phyloP scores from a whole-genome alignment of 805 yeast species.

The Saturnispora mendoncae region DNA sequence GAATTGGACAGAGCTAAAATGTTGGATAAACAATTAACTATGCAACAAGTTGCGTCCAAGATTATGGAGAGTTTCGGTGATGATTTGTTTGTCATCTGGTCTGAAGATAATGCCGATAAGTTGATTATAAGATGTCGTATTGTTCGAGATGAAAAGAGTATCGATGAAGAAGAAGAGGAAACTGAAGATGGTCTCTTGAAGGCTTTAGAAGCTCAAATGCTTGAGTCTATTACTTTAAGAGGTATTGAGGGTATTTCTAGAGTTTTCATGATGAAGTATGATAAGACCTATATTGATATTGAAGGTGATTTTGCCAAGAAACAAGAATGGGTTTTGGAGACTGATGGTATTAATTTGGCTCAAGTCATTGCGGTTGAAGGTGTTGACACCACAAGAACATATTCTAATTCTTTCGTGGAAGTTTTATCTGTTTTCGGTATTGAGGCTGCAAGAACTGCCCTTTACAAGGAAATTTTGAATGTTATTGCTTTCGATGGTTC shows the following conservation, averaged over 20 bases:
- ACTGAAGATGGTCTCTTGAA: slow-evolving; percentile 96
- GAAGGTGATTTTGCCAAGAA: slow-evolving; percentile 83
- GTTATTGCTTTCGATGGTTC: slow-evolving; percentile 99
- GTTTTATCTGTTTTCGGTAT: slow-evolving; percentile 92
- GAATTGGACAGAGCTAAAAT: slow-evolving; percentile 97
- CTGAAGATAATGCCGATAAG: slow-evolving; percentile 97
- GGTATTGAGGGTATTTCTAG: slow-evolving; percentile 93
- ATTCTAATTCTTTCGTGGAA: slow-evolving; percentile 95
- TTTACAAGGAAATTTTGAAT: slow-evolving; percentile 88
- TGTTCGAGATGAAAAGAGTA: slow-evolving; percentile 86
- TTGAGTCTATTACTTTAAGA: slow-evolving; percentile 86
- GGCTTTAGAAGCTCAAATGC: slow-evolving; percentile 92
- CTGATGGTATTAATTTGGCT: slow-evolving; percentile 94
- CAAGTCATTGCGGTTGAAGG: slow-evolving; percentile 95
- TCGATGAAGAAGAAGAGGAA: slow-evolving; percentile 89
- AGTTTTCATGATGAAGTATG: slow-evolving; percentile 84
- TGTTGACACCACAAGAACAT: slow-evolving; percentile 82
- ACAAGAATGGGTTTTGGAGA: slow-evolving; percentile 97
- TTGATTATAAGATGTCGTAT: slow-evolving; percentile 97
- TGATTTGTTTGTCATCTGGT: slow-evolving; percentile 96
- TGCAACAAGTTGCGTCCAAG: slow-evolving; percentile 97
- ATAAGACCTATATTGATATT: slow-evolving; percentile 59
- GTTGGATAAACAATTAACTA: slow-evolving; percentile 95
- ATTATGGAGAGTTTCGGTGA: slow-evolving; percentile 89
- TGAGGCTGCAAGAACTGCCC: slow-evolving; percentile 94